Evolutionary conservation across 1,284 basidiomycete genomes (phyloP).

Genomic region (Trametes versicolor): DNA sequence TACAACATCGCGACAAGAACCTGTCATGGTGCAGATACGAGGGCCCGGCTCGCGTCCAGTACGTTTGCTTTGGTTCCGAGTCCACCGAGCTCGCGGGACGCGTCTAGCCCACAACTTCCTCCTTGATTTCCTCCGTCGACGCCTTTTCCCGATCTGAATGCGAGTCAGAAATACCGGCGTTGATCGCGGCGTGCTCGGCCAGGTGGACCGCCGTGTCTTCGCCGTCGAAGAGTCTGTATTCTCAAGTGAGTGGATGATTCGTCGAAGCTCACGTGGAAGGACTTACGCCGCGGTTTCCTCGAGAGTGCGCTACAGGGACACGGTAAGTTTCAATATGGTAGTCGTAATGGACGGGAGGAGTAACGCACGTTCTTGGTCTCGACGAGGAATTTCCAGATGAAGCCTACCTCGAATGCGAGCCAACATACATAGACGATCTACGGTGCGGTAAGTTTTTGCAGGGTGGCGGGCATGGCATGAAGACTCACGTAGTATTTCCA

Average conservation of each 20-base stretch:
- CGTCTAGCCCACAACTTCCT: background rate
- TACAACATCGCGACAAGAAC: conserved; percentile 5
- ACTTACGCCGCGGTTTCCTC: conserved; percentile 46
- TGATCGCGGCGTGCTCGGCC: conserved; percentile 37
- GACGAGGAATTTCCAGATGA: conserved; percentile 62
- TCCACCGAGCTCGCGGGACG: background rate
- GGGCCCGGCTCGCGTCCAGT: background rate
- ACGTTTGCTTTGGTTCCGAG: background rate
- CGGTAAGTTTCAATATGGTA: background rate
- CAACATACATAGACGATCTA: conserved; percentile 45
- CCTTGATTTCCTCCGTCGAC: conserved; percentile 38
- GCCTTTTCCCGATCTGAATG: conserved; percentile 40
- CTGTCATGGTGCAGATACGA: background rate
- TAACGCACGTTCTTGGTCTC: conserved; percentile 52
- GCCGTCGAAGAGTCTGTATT: conserved; percentile 44
- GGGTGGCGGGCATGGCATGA: background rate
- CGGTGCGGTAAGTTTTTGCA: background rate
- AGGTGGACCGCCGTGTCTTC: conserved; percentile 38
- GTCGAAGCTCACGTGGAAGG: background rate
- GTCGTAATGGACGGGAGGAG: background rate
- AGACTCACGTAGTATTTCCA: conserved; percentile 50
- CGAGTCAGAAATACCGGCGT: conserved; percentile 36
- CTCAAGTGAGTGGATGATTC: background rate
- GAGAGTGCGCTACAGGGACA: conserved; percentile 38
- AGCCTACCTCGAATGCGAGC: conserved; percentile 59